Evolutionary conservation across 2,329 filamentous ascomycete genomes (phyloP).

Genomic region (Neoascochyta sp.): DNA sequence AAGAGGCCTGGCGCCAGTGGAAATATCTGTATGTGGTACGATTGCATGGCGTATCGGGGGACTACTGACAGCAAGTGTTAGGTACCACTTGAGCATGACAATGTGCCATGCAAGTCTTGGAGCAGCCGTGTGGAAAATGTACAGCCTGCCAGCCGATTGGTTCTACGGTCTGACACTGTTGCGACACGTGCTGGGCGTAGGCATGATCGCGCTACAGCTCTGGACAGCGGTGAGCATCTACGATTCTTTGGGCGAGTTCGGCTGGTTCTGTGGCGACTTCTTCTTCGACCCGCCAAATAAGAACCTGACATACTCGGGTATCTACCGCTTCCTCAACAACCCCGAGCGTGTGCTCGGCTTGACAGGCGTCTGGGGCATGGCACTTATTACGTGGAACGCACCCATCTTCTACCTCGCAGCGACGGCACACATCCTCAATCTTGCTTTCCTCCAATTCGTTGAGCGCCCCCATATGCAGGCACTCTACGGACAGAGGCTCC

Average conservation of each 20-base stretch:
- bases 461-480: constrained; percentile 93
- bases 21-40: constrained; percentile 61
- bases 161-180: constrained; percentile 78
- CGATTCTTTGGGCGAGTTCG: constrained; percentile 92
- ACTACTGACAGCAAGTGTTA: constrained; percentile 1
- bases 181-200: constrained; percentile 78
- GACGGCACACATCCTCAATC: constrained; percentile 76
- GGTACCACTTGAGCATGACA: constrained; percentile 83
- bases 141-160: constrained; percentile 82
- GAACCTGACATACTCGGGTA: constrained; percentile 83
- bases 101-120: constrained; percentile 88
- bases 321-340: constrained; percentile 97
- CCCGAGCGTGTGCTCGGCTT: constrained; percentile 91
- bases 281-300: constrained; percentile 89
- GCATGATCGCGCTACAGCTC: constrained; percentile 78
- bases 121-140: constrained; percentile 95
- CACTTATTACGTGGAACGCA: constrained; percentile 86
- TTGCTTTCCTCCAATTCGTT: constrained; percentile 86
- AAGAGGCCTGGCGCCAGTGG: constrained; percentile 97
- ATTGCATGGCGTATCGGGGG: too few relatives aligned
- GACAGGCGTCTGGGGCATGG: constrained; percentile 92
- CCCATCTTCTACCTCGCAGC: constrained; percentile 84
- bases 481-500: constrained; percentile 81
- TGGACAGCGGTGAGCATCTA: constrained; percentile 95
- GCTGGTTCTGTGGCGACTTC: constrained; percentile 99